A percentile compares a stretch with the other conserved stretches of the same genome.
phyloP scores from a whole-genome alignment of 2,329 filamentous ascomycete species.

The Trematosphaeria pertusa region DNA sequence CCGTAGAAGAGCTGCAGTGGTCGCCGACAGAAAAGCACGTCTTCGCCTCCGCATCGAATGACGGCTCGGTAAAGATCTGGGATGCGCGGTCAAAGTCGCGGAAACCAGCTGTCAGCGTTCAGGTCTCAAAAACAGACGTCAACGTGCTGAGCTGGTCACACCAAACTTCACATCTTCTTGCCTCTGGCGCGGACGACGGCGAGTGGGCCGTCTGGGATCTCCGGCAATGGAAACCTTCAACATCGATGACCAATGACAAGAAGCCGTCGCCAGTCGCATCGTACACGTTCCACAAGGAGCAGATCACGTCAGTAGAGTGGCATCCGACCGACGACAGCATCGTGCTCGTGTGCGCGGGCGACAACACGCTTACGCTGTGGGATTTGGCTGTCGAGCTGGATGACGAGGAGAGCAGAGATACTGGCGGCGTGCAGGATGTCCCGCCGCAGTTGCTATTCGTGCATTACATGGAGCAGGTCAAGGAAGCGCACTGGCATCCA shows the following conservation, averaged over 20 bases:
- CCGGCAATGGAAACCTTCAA: conserved; percentile 84
- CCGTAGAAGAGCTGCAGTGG: conserved; percentile 96
- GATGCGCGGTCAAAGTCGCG: conserved; percentile 90
- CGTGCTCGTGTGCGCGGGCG: conserved; percentile 87
- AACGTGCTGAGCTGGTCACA: conserved; percentile 97
- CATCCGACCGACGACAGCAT: conserved; percentile 97
- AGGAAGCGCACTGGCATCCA: conserved; percentile 97
- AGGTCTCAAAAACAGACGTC: conserved; percentile 84
- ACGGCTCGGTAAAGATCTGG: conserved; percentile 96
- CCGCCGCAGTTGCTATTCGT: conserved; percentile 95
- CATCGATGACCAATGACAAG: conserved; percentile 56
- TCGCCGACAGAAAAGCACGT: conserved; percentile 91
- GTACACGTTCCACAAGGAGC: conserved; percentile 95
- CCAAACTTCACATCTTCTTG: conserved; percentile 86
- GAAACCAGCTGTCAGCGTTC: conserved; percentile 84
- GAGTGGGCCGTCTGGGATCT: conserved; percentile 97
- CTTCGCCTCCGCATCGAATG: conserved; percentile 91
- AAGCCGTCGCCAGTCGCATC: conserved; percentile 82
- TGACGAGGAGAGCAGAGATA: conserved; percentile 93
- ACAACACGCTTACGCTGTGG: conserved; percentile 95
- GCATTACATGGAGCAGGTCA: conserved; percentile 93
- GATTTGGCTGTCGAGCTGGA: conserved; percentile 96
- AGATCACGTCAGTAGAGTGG: conserved; percentile 96
- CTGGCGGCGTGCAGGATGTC: conserved; percentile 84
- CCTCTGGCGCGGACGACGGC: conserved; percentile 91